phyloP scores from a whole-genome alignment of 495 filamentous ascomycete genomes.

The Lindgomyces ingoldianus region DNA sequence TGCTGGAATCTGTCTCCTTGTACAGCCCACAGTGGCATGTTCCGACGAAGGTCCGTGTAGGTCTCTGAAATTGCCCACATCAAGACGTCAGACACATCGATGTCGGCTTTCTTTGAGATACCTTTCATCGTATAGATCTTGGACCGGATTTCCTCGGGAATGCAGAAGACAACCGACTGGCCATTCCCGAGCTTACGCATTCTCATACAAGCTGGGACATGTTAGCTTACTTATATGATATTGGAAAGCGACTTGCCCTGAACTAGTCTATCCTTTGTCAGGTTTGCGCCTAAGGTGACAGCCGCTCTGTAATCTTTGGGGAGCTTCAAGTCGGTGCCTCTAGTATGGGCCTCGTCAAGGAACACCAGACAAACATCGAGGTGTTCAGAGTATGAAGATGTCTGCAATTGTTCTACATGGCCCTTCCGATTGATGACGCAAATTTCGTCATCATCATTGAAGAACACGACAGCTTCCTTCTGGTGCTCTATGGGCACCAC shows the following conservation, averaged over 20 bases:
- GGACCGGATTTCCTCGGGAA: conserved; percentile 51
- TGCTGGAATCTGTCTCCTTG: conserved; percentile 55
- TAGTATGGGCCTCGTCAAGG: conserved; percentile 73
- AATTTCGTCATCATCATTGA: conserved; percentile 50
- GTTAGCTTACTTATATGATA: conserved; percentile 6
- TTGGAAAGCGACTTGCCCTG: conserved; percentile 57
- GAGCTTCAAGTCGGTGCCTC: conserved; percentile 72
- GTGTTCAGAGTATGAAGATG: conserved; percentile 62
- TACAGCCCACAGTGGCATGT: conserved; percentile 60
- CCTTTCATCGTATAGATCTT: conserved; percentile 39
- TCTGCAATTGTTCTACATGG: conserved; percentile 52
- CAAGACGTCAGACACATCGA: conserved; percentile 56
- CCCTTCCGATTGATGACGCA: conserved; percentile 53
- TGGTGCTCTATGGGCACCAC: conserved; percentile 9
- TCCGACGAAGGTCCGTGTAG: conserved; percentile 50
- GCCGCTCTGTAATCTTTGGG: conserved; percentile 62
- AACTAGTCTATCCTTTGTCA: conserved; percentile 71
- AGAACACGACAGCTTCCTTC: conserved; percentile 52
- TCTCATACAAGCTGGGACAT: conserved; percentile 52
- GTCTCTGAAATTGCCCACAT: conserved; percentile 63
- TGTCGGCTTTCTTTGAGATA: conserved; percentile 20
- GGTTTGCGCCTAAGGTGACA: conserved; percentile 66
- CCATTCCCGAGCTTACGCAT: conserved; percentile 43
- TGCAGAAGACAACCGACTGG: conserved; percentile 47
- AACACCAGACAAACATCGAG: conserved; percentile 68